A percentile compares a stretch with the other conserved stretches of the same genome.
phyloP scores from a whole-genome alignment of 164 flowering plant genomes.

The Magnolia changhungtana region DNA sequence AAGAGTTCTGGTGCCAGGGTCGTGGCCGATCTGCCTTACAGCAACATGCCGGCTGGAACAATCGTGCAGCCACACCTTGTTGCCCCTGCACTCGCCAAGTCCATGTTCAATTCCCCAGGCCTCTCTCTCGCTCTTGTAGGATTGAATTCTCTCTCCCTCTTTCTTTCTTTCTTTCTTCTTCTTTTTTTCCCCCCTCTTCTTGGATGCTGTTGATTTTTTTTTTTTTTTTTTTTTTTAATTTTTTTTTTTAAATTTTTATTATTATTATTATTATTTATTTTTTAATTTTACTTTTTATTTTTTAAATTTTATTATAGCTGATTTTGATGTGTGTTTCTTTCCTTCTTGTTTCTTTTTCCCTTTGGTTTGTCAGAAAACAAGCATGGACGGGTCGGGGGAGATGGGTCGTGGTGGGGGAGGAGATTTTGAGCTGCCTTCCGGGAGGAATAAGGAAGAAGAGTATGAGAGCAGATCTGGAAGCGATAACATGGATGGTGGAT shows the following conservation, averaged over 20 bases:
- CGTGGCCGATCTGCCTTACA: conserved; percentile 53
- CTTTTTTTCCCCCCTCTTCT: background rate
- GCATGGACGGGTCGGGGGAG: conserved; percentile 66
- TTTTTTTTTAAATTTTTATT: too few species aligned
- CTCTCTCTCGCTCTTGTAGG: conserved; percentile 92
- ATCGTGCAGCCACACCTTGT: conserved; percentile 53
- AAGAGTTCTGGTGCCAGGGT: conserved; percentile 47
- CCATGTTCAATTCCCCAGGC: conserved; percentile 86
- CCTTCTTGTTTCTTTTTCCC: background rate
- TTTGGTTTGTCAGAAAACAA: conserved; percentile 46
- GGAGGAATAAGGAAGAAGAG: conserved; percentile 72
- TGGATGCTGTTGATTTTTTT: conserved; percentile 1
- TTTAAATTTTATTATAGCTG: background rate
- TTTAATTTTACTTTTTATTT: too few species aligned
- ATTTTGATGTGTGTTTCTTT: conserved; percentile 6
- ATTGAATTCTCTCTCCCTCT: background rate
- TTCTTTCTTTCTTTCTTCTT: background rate
- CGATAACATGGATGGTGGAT: conserved; percentile 82
- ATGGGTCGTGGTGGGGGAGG: conserved; percentile 47
- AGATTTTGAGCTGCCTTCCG: conserved; percentile 30
- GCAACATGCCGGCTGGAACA: conserved; percentile 60
- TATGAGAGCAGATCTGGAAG: conserved; percentile 97
- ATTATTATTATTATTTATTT: too few species aligned
- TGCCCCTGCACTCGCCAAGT: conserved; percentile 51
- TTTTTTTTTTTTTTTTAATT: background rate